A percentile compares a stretch with the other conserved stretches of the same genome.
phyloP scores from a whole-genome alignment of 2,329 filamentous ascomycete species.

The Neopestalotiopsis sp. region DNA sequence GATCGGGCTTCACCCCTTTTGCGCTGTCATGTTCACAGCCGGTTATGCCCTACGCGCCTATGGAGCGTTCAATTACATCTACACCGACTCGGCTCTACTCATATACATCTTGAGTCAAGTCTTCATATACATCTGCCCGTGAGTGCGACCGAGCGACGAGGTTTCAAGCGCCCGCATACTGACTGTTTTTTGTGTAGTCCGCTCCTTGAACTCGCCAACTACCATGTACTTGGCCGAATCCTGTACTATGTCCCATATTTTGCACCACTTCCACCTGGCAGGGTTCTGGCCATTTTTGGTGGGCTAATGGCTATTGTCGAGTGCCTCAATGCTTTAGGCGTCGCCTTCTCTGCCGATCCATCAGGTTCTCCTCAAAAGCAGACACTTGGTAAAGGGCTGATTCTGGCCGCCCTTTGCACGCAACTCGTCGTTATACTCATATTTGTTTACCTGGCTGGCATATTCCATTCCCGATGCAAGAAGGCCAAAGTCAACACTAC shows the following conservation, averaged over 20 bases:
- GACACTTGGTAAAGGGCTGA: conserved; percentile 41
- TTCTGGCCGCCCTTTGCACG: conserved; percentile 47
- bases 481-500: conserved; percentile 22
- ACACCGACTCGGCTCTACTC: conserved; percentile 26
- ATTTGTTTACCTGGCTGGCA: conserved; percentile 48
- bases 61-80: conserved; percentile 54
- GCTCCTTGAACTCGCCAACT: conserved; percentile 67
- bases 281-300: conserved; percentile 52
- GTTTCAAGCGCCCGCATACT: not conserved
- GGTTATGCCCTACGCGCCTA: conserved; percentile 60
- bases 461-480: conserved; percentile 48
- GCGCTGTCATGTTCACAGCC: conserved; percentile 53
- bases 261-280: conserved; percentile 54
- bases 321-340: conserved; percentile 48
- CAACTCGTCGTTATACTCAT: conserved; percentile 52
- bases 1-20: conserved; percentile 54
- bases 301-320: conserved; percentile 51
- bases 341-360: conserved; percentile 44
- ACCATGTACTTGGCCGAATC: conserved; percentile 65
- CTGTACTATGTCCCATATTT: conserved; percentile 67
- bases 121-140: conserved; percentile 12
- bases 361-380: conserved; percentile 33
- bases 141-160: not conserved
- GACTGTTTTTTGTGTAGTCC: conserved; percentile 46
- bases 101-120: conserved; percentile 2